Conservation (phyloP, 2,329 filamentous ascomycete genomes). For the Dryadomyces quercivorus region DNA sequence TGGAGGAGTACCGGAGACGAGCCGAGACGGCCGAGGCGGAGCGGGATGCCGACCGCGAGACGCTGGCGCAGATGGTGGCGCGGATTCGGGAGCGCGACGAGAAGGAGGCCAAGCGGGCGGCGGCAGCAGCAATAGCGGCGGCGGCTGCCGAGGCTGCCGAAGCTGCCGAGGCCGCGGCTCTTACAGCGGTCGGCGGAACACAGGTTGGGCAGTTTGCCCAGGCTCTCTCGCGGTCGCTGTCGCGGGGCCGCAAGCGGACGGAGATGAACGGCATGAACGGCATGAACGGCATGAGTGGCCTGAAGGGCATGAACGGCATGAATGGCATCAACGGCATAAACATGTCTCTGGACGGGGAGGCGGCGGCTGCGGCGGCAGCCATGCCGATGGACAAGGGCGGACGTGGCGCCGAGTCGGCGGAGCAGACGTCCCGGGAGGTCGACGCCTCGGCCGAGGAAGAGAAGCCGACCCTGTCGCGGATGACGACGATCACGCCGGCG, state of each 20-base stretch:
- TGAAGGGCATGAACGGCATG: background rate
- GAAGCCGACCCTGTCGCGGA: constrained; percentile 31
- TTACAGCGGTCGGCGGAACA: background rate
- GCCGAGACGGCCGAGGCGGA: constrained; percentile 75
- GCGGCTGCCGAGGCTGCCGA: background rate
- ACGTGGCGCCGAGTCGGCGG: no score
- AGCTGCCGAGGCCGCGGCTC: background rate
- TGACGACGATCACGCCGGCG: constrained; percentile 34
- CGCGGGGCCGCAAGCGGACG: background rate
- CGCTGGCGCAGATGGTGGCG: constrained; percentile 77
- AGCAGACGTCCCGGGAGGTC: background rate
- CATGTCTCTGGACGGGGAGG: background rate
- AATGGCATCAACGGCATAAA: no score
- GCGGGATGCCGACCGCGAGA: constrained; percentile 57
- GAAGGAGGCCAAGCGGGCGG: constrained; percentile 27
- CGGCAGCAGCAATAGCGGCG: constrained; percentile 19
- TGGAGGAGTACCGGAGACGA: constrained; percentile 64
- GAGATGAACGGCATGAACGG: background rate
- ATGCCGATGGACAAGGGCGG: no score
- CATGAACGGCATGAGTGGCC: background rate
- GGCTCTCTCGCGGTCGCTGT: background rate
- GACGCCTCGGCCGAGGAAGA: constrained; percentile 13
- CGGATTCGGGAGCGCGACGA: constrained; percentile 56
- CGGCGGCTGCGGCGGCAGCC: no score
- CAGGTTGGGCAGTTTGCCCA: background rate